Base-by-base conservation (phyloP, 2,329 filamentous ascomycete genomes). In the Periglandula ipomoeae region DNA sequence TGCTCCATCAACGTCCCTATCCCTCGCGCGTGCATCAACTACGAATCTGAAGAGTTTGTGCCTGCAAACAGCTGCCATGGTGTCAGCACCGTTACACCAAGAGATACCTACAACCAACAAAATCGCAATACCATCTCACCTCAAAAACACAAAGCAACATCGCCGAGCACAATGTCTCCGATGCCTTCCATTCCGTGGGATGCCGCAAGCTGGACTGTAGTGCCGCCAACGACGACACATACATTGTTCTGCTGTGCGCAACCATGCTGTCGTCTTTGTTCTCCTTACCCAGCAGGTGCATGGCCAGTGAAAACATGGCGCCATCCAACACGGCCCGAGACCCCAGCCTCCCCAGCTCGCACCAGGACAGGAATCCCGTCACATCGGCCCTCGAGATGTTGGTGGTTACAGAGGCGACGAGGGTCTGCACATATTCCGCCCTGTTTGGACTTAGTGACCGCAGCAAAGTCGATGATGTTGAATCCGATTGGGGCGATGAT, bases 111-210 rank as follows among this genome's bases (percentile, higher is more conserved):
- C 15, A 15, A 32, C 11, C 15, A 11, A 15, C 30, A 32, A 15
- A 4, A 15, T 32, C 11, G 15, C 40, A 39, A 17, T 19, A 26
- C 35, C 44, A 22, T 27, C 52, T 43, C 58, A 69, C 65, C 62
- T 70, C 69, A 30, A 63, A 70, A 15, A 68, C 55, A 47, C 67
- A 67, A 37, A 70, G 54, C 35, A 71, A 53, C 54, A 70, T 68
- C 40, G 66, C 61, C 2, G 72, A 58, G 46, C 65, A 70, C 23
- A 70, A 55, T n/a, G 68, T 71, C 55, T 70, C 69, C 1, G 65
- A 58, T 13, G 64, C 56, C 50, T 58, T 65, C 68, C 68, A 71
- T 50, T 65, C 62, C 15, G 53, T 53, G 2, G 62, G 58, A 52
- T 71, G 68, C 47, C 61, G 57, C 39, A 71, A 55, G 7, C 65